These are phyloP conservation scores for Corinectria fuckeliana DNA, from an alignment of 2,329 filamentous ascomycete genomes.

Conservation along the genomic window DNA sequence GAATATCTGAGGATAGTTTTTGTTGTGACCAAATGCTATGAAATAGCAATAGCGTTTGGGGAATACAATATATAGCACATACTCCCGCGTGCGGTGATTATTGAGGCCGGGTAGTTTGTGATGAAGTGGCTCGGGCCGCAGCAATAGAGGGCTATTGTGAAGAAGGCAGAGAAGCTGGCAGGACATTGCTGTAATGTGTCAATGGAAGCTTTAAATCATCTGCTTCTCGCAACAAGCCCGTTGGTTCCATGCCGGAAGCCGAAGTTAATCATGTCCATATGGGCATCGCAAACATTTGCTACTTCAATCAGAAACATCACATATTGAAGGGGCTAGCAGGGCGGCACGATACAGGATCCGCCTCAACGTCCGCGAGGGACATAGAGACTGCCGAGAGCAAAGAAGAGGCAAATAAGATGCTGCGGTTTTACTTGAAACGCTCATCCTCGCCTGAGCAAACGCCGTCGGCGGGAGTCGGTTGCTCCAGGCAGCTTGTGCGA, in stretches of 20 bases:
- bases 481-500: slow-evolving; percentile 23
- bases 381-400: not conserved
- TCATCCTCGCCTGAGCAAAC: not conserved
- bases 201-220: not conserved
- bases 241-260: slow-evolving; percentile 23
- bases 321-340: not conserved
- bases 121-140: not conserved
- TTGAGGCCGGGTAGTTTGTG: not conserved
- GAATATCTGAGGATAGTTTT: not conserved
- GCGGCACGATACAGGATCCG: not conserved
- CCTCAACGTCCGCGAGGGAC: not conserved
- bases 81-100: not conserved
- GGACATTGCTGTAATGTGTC: not conserved
- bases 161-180: not conserved
- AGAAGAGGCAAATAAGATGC: not conserved
- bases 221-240: not conserved
- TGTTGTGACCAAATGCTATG: not conserved
- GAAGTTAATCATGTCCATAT: slow-evolving; percentile 7
- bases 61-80: not conserved
- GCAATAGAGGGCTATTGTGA: not conserved
- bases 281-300: not conserved
- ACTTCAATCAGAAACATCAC: not conserved
- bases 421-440: not conserved
- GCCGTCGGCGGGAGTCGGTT: not conserved
- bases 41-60: not conserved